These are phyloP conservation scores for Coriolopsis trogii DNA, from an alignment of 1,284 basidiomycete genomes.

Conservation along the genomic window DNA sequence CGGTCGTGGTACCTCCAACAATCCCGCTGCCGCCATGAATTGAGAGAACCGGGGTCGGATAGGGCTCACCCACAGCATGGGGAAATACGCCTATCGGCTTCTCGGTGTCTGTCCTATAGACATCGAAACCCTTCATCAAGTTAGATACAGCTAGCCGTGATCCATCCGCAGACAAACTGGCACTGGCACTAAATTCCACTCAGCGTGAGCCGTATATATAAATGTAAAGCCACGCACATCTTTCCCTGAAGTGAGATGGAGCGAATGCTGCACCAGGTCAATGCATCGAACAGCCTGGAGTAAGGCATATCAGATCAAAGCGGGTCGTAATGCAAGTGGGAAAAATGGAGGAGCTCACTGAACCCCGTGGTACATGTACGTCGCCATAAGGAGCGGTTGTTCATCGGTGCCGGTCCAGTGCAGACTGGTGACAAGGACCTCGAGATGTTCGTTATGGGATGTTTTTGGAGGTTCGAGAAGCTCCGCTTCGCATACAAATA, in stretches of 20 bases:
- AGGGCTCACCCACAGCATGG: not conserved
- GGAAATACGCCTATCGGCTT: not conserved
- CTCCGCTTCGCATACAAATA: not conserved
- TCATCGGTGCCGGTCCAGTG: conserved; percentile 1
- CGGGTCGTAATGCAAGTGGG: not conserved
- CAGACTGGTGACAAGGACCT: conserved; percentile 1
- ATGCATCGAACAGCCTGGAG: not conserved
- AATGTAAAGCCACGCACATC: not conserved
- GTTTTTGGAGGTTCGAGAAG: not conserved
- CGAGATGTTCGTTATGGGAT: not conserved
- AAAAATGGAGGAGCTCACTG: not conserved
- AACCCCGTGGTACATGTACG: conserved; percentile 7
- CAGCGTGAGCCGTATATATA: not conserved
- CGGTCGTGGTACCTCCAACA: not conserved
- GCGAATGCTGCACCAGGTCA: not conserved
- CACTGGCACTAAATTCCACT: not conserved
- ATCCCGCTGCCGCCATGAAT: conserved; percentile 9
- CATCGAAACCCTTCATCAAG: conserved; percentile 1
- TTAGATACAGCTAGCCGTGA: not conserved
- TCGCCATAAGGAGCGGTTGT: not conserved
- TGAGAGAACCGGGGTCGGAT: conserved; percentile 2
- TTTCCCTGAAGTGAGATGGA: not conserved
- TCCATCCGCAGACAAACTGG: too few relatives aligned
- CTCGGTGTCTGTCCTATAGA: conserved; percentile 3
- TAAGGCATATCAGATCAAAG: not conserved